These are phyloP conservation scores for Oxalis stricta DNA, from an alignment of 441 rosid species.

Conservation along the genomic window DNA sequence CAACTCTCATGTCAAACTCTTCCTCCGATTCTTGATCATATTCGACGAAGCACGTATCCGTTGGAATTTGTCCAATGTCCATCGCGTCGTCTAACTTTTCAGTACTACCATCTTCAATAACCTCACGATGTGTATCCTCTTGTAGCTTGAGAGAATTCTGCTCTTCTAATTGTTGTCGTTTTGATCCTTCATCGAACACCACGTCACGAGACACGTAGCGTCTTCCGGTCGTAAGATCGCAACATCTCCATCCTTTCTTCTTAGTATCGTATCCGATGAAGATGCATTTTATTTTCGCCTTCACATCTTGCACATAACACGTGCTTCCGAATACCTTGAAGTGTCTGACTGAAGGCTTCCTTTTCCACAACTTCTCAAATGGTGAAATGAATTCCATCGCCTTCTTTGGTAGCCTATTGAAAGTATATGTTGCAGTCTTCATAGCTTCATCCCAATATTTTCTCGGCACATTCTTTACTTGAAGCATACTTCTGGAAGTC, in stretches of 20 bases:
- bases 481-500: background rate
- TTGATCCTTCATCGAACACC: conserved; percentile 6
- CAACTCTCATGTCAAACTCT: too few relatives aligned
- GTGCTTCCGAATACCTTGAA: conserved; percentile 4
- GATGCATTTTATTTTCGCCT: conserved; percentile 4
- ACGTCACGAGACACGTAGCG: background rate
- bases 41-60: too few relatives aligned
- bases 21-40: too few relatives aligned
- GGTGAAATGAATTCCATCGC: background rate
- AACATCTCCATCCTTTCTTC: conserved; percentile 7
- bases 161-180: background rate
- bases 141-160: background rate
- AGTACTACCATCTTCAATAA: too few relatives aligned
- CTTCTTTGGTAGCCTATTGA: background rate
- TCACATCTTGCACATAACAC: conserved; percentile 1
- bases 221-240: background rate
- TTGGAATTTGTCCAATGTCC: too few relatives aligned
- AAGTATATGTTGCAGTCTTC: background rate
- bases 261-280: conserved; percentile 1
- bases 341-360: background rate
- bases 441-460: background rate
- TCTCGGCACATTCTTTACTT: background rate
- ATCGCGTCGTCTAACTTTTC: too few relatives aligned
- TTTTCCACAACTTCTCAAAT: background rate
- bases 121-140: too few relatives aligned